Evolutionary conservation across 352 stramenopile species (phyloP), one percentile per base, ranked within the genome.

Genomic region (Phytophthora sp.): DNA sequence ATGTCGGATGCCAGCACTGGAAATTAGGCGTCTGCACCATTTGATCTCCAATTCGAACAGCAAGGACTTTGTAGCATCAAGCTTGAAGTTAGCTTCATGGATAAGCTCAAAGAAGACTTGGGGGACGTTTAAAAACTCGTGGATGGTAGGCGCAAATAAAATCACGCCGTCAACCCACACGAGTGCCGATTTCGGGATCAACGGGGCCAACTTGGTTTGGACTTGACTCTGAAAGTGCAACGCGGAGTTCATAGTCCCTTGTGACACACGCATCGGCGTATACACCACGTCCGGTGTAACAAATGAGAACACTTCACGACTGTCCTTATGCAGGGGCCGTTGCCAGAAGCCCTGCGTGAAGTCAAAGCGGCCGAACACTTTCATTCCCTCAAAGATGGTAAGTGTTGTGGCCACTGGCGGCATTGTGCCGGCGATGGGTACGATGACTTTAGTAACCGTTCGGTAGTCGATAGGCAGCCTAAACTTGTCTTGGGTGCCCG

Each of bases 271-370:
- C 4, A 23, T 42, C 13, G 51, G 50, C 17, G 55, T 58, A 45
- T 44, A 72, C 3, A 63, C 63, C n/a, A 31, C 62, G 17, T 60
- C 35, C 7, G 64, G 56, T 20, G 52, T 72, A 41, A 68, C 37
- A 50, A 68, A 66, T 3, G 31, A 58, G 37, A 62, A 62, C 4
- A 65, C 48, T 18, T 74, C 45, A 6, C 56, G 58, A 18, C 44
- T 56, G 3, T 54, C 43, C 17, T 52, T 13, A n/a, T 73, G 37
- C 4, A 63, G 37, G 13, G 42, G 37, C 31, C 68, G 58, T 24
- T 72, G 61, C 61, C 60, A 75, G 35, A 71, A 75, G 1, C 61
- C 61, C 23, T 71, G 49, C n/a, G 66, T 48, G n/a, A 71, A 39
- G 24, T 75, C 66, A 24, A 66, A 54, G 1, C 52, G 49, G 11